Evolutionary conservation across 2,329 filamentous ascomycete species (phyloP), one percentile per base, ranked within the genome.

Genomic region (Dothidotthia symphoricarpi): DNA sequence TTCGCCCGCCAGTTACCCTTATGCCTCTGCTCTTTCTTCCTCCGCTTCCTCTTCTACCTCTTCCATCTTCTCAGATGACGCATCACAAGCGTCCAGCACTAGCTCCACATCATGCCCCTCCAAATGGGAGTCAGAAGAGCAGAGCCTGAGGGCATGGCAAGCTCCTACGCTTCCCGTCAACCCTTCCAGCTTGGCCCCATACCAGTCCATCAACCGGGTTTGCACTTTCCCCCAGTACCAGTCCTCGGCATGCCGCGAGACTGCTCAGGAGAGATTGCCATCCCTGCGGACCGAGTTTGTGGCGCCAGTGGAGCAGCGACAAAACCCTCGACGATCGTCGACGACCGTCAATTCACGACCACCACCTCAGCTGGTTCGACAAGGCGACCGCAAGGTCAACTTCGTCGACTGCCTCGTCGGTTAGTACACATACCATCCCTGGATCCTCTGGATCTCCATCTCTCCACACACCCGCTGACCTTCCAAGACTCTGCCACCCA

Each of bases 381-480:
- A 96, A 74, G 81, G 82, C 61, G 89, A 96, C 71, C 86, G 90
- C 64, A 95, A 95, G 76, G 80, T 88, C 64, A 90, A 86, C 70
- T 96, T 97, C 64, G 91, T 97, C 70, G 90, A 96, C 70, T 93
- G 84, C 69, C 87, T 96, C 68, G 90, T 96, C 75, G 91, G 91
- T 96, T 88, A 88, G 91, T 69, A 61, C 36, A 53, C 39, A 36
- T 47, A 39, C 42, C 42, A 44, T 40, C 36, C 41, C 36, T 46
- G 49, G 76, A 66, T 56, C 63, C 58, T 41, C 36, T 46, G 49
- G 76, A 66, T 56, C 63, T 57, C 45, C 47, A 51, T 52, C 52
- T 44, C 47, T 14, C 43, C 49, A 43, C 60, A 63, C 53, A 64
- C 52, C 34, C 50, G 45, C 60, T 64, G 55, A 64, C 52, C 34